Percentiles rank a stretch among this genome's conserved stretches.
These are phyloP conservation scores for Carex cristatella DNA, from an alignment of 176 grass and related monocot genomes.

Conservation along the genomic window DNA sequence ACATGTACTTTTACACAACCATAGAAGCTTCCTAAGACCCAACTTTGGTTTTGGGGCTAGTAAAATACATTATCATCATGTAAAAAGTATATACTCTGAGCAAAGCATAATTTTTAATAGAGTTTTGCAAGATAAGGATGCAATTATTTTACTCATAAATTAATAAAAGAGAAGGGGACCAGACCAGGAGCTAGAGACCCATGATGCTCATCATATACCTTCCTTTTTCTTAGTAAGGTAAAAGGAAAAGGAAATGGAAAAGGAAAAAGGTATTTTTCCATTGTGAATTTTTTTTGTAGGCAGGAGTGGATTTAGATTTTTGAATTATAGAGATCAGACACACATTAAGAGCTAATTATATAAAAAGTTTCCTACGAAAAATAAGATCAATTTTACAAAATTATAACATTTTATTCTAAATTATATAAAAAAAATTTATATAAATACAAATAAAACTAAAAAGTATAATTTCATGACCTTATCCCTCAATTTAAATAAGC, in stretches of 20 bases:
- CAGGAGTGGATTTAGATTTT: too few species aligned
- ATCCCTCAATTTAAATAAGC: too few species aligned
- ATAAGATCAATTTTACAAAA: too few species aligned
- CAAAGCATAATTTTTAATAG: background rate
- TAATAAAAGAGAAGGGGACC: background rate
- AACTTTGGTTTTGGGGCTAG: background rate
- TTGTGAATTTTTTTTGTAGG: background rate
- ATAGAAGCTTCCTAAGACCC: background rate
- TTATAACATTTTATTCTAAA: too few species aligned
- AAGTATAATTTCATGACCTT: too few species aligned
- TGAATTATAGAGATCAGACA: too few species aligned
- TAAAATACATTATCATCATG: slow-evolving; percentile 9
- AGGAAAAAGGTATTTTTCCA: background rate
- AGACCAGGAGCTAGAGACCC: background rate
- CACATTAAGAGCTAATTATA: too few species aligned
- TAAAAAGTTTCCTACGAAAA: too few species aligned
- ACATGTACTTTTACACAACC: background rate
- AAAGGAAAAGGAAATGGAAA: background rate
- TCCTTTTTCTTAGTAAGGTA: background rate
- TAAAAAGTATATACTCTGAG: background rate
- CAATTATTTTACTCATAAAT: background rate
- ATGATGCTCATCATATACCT: background rate
- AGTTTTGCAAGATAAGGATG: background rate
- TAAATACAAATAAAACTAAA: too few species aligned
- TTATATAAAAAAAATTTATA: too few species aligned